Conservation (phyloP, 352 stramenopile species). For the Phytophthora cryptogea region DNA sequence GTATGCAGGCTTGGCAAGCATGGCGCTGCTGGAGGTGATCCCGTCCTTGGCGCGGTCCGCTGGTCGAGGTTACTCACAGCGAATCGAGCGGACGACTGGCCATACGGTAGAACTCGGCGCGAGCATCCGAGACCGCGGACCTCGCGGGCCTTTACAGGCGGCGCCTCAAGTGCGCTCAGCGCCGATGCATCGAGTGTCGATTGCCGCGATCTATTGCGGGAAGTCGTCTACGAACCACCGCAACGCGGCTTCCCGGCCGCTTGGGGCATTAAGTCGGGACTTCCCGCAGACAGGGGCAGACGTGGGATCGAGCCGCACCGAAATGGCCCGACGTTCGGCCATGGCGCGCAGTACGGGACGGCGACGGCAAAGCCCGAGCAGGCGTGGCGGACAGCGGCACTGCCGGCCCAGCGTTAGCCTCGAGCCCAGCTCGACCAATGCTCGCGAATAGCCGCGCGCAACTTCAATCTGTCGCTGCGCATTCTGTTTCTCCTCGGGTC, state of each 20-base stretch:
- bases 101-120: conserved; percentile 11
- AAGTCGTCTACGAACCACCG: conserved; percentile 3
- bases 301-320: conserved; percentile 30
- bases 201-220: conserved; percentile 2
- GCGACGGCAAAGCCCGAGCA: no score
- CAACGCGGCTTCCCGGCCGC: conserved; percentile 14
- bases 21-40: neutral
- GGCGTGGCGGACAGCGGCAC: neutral
- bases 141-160: conserved; percentile 13
- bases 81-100: conserved; percentile 24
- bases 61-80: conserved; percentile 26
- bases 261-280: conserved; percentile 23
- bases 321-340: conserved; percentile 13
- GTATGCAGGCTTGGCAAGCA: neutral
- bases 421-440: conserved; percentile 5
- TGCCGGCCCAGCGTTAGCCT: neutral
- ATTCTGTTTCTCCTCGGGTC: conserved; percentile 31
- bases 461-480: conserved; percentile 32
- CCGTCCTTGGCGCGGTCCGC: neutral
- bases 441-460: conserved; percentile 10
- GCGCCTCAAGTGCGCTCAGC: neutral
- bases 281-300: conserved; percentile 35
- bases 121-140: conserved; percentile 3
- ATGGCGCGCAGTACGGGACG: no score
- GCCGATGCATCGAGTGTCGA: neutral